A percentile compares a stretch with the other conserved stretches of the same genome.
These are phyloP conservation scores for Circinella minor DNA, from an alignment of 371 early-diverging fungal species.

Conservation along the genomic window DNA sequence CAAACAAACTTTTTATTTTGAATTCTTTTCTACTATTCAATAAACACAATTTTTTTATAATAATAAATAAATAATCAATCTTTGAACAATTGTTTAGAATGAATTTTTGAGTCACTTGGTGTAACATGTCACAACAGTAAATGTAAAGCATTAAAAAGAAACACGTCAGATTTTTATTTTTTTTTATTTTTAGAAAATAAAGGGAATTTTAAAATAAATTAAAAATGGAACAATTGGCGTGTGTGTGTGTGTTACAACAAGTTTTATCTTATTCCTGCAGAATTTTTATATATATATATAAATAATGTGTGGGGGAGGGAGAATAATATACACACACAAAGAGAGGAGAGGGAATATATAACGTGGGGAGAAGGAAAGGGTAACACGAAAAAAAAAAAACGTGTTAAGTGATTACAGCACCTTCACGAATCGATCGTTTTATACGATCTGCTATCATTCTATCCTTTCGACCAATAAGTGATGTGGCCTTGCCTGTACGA, in stretches of 20 bases:
- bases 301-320: too few species aligned
- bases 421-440: slow-evolving; percentile 67
- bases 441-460: slow-evolving; percentile 81
- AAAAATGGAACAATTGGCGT: too few species aligned
- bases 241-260: too few species aligned
- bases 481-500: slow-evolving; percentile 83
- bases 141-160: neutral
- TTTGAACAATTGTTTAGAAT: too few species aligned
- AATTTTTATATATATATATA: too few species aligned
- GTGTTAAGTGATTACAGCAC: slow-evolving; percentile 54
- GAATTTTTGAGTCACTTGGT: too few species aligned
- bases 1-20: neutral
- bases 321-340: too few species aligned
- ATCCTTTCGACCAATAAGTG: slow-evolving; percentile 80
- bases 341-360: too few species aligned
- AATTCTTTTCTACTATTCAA: neutral
- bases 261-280: too few species aligned
- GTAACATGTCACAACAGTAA: slow-evolving; percentile 9
- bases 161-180: slow-evolving; percentile 4
- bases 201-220: too few species aligned
- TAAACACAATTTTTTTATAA: neutral
- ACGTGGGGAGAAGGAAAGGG: too few species aligned
- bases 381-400: too few species aligned
- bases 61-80: neutral
- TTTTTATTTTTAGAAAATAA: slow-evolving; percentile 7